These are phyloP conservation scores for Daldinia bambusicola DNA, from an alignment of 495 filamentous ascomycete species.

Conservation along the genomic window DNA sequence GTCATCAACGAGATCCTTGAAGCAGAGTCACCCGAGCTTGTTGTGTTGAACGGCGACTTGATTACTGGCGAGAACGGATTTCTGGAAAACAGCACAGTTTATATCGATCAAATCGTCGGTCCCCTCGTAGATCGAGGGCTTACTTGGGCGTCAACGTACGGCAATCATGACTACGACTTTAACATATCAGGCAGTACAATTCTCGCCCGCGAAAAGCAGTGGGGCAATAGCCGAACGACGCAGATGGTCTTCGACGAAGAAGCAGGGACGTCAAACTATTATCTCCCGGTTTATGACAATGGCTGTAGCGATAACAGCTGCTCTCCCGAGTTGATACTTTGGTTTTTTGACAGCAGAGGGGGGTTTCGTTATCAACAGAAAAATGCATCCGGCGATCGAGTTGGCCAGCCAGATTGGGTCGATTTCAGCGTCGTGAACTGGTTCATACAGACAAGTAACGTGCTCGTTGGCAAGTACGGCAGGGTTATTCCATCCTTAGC, in stretches of 20 bases:
- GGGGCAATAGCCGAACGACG: constrained; percentile 64
- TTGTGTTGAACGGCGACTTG: constrained; percentile 78
- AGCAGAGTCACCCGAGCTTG: constrained; percentile 65
- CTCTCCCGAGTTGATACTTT: constrained; percentile 64
- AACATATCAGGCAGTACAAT: constrained; percentile 67
- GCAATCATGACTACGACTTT: constrained; percentile 75
- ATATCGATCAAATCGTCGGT: constrained; percentile 69
- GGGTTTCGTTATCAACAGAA: constrained; percentile 64
- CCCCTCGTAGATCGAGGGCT: constrained; percentile 63
- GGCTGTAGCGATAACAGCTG: constrained; percentile 41
- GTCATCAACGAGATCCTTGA: constrained; percentile 71
- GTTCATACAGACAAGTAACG: constrained; percentile 63
- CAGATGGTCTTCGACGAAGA: constrained; percentile 53
- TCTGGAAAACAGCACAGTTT: constrained; percentile 65
- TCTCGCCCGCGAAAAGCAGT: constrained; percentile 64
- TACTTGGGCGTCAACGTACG: constrained; percentile 76
- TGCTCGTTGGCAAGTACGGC: constrained; percentile 55
- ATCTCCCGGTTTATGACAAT: constrained; percentile 59
- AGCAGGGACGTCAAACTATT: constrained; percentile 77
- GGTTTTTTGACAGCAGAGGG: constrained; percentile 80
- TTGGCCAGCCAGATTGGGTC: constrained; percentile 59
- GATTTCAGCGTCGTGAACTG: constrained; percentile 64
- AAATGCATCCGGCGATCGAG: constrained; percentile 44
- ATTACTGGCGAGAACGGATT: constrained; percentile 75
- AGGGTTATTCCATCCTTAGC: constrained; percentile 68